Percentiles rank a stretch among this genome's conserved stretches.
phyloP scores from a whole-genome alignment of 2,329 filamentous ascomycete species.

The Microdochium paspali region DNA sequence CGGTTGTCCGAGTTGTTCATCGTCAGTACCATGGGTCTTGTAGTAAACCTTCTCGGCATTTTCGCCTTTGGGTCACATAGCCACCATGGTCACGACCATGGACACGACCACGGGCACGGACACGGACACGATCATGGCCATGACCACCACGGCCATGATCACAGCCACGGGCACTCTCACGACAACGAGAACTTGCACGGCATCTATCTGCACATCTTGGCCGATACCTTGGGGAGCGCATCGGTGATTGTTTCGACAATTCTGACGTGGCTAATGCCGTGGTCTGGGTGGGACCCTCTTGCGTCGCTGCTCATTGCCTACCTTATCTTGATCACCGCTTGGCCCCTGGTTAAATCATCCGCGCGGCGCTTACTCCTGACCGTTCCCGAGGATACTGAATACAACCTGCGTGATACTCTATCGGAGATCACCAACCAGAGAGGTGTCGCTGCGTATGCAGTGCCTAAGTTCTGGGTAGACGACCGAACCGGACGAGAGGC shows the following conservation, averaged over 20 bases:
- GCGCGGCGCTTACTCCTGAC: constrained; percentile 77
- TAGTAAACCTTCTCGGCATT: constrained; percentile 89
- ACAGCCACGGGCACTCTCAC: constrained; percentile 44
- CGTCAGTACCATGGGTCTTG: constrained; percentile 76
- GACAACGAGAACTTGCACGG: constrained; percentile 97
- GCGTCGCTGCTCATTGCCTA: constrained; percentile 90
- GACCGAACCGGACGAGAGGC: constrained; percentile 43
- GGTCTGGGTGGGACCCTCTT: constrained; percentile 90
- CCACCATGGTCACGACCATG: constrained; percentile 37
- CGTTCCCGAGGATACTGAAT: constrained; percentile 77
- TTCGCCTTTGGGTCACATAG: constrained; percentile 66
- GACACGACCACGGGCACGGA: constrained; percentile 16
- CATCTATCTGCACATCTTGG: constrained; percentile 91
- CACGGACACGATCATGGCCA: constrained; percentile 23
- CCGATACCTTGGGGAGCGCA: constrained; percentile 87
- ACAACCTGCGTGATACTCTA: constrained; percentile 76
- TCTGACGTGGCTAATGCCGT: constrained; percentile 78
- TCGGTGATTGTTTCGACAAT: constrained; percentile 90
- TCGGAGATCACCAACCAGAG: constrained; percentile 73
- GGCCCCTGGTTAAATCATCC: constrained; percentile 77
- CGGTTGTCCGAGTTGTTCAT: constrained; percentile 78
- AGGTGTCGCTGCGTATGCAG: constrained; percentile 77
- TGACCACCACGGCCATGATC: constrained; percentile 16
- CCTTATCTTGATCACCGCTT: constrained; percentile 84
- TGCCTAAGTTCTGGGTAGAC: constrained; percentile 88